These are phyloP conservation scores for Heliocybe sulcata DNA, from an alignment of 1,284 basidiomycete species.

Conservation along the genomic window DNA sequence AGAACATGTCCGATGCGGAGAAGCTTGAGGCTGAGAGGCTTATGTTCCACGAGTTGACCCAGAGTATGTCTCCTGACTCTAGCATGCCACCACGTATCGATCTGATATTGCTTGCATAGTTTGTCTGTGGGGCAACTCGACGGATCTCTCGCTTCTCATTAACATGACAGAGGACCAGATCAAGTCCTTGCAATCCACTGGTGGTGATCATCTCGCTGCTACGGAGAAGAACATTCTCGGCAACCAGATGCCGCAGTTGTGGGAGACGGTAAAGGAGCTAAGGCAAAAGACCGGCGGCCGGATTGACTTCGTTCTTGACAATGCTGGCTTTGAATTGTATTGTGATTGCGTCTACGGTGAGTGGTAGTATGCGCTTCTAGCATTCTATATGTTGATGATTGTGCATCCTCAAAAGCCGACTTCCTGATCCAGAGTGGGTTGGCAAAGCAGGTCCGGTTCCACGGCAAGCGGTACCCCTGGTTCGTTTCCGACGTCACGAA, in stretches of 20 bases:
- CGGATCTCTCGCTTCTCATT: constrained; percentile 92
- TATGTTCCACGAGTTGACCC: constrained; percentile 92
- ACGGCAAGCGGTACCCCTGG: constrained; percentile 88
- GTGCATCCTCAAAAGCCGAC: constrained; percentile 44
- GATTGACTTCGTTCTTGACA: constrained; percentile 87
- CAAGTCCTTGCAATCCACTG: constrained; percentile 94
- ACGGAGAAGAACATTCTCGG: constrained; percentile 96
- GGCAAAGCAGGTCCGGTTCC: constrained; percentile 84
- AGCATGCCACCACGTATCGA: constrained; percentile 8
- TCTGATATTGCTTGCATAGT: constrained; percentile 36
- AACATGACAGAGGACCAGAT: constrained; percentile 99
- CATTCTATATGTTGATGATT: constrained; percentile 5
- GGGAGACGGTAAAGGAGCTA: constrained; percentile 75
- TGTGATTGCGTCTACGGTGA: constrained; percentile 93
- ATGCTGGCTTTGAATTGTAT: constrained; percentile 92
- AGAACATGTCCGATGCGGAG: constrained; percentile 45
- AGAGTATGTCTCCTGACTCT: constrained; percentile 42
- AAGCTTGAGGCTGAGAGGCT: constrained; percentile 77
- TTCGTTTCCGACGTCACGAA: constrained; percentile 97
- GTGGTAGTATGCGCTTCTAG: background rate
- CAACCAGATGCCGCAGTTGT: constrained; percentile 75
- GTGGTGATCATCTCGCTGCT: constrained; percentile 90
- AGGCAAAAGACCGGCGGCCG: constrained; percentile 70
- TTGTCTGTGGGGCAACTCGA: constrained; percentile 95
- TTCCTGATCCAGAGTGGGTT: constrained; percentile 90